Evolutionary conservation across 306 rosid genomes (phyloP).

Genomic region (Prunus padus): DNA sequence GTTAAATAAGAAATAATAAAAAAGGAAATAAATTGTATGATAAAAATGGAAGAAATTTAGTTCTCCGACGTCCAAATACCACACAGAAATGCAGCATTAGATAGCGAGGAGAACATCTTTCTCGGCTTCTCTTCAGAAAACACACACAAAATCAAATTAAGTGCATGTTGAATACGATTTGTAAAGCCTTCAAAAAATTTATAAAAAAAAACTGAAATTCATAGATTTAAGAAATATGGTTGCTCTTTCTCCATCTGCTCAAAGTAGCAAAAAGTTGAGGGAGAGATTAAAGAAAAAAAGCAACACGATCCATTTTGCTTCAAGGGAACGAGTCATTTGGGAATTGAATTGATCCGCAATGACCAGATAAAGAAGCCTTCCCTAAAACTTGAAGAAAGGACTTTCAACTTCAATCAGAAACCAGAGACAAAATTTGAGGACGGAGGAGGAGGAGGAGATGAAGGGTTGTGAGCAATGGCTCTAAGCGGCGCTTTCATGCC

Average conservation of each 20-base stretch:
- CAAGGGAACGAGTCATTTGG: slow-evolving; percentile 97
- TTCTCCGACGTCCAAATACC: slow-evolving; percentile 78
- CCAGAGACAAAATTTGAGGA: background rate
- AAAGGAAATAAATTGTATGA: background rate
- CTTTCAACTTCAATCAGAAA: no score
- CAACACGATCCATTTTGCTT: slow-evolving; percentile 75
- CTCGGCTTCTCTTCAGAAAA: slow-evolving; percentile 39
- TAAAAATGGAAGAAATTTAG: slow-evolving; percentile 16
- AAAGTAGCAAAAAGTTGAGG: background rate
- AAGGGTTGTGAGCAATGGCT: background rate
- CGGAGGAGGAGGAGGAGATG: no score
- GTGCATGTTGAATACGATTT: slow-evolving; percentile 10
- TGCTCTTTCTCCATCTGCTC: slow-evolving; percentile 41
- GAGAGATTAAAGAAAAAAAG: slow-evolving; percentile 17
- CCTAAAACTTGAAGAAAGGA: background rate
- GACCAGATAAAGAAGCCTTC: slow-evolving; percentile 88
- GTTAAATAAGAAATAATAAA: no score
- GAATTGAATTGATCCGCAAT: slow-evolving; percentile 60
- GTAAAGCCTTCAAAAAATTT: slow-evolving; percentile 19
- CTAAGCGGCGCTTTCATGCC: background rate
- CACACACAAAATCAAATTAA: slow-evolving; percentile 20
- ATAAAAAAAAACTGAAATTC: background rate
- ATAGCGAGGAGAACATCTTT: slow-evolving; percentile 71
- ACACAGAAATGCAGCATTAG: slow-evolving; percentile 41
- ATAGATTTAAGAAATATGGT: slow-evolving; percentile 32